Evolutionary conservation across 1,284 basidiomycete species (phyloP), one percentile per base, ranked within the genome.

Genomic region (Trichosporon ovoides): DNA sequence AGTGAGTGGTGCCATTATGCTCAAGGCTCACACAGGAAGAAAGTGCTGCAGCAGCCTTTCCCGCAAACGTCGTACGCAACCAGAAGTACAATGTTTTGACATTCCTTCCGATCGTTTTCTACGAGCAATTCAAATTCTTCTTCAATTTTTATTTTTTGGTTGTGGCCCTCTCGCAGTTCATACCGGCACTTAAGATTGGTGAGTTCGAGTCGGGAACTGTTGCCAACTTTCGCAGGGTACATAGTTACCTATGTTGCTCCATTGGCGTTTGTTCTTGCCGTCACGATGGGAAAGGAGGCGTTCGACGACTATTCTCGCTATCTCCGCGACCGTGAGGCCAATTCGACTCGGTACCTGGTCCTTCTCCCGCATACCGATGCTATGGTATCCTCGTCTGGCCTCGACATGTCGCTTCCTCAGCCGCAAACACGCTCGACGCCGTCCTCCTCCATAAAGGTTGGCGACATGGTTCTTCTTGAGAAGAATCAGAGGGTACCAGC

Each of bases 81-180:
- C 95, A 98, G 76, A 99, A 99, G 79, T 98, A 98, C 82, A 96
- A 92, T 71, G 79, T 90, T 53, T 82, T 92, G 77, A 91, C 91
- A 10, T 98, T 98, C 80, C 82, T 99, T 4, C 95, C 95, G 0
- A 83, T 97, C 62, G 94, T 98, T 40, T 86, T 98, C 74, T 98
- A 98, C 77, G 94, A 98, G 76, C 96, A 98, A 77, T 99, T 98
- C 87, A 98, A 98, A 78, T 98, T 96, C 82, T 99, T 99, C 82
- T 98, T 97, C 86, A 99, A 99, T 76, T 83, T 98, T 12, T 99
- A 98, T 78, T 99, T 99, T 73, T 84, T 98, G 4, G 85, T 98
- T 13, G 96, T 99, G 14, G 95, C 96, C 0, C 81, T 98, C 4
- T 93, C 89, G 33, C 95, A 98, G 74, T 97, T 98, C 70, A 81